phyloP scores from a whole-genome alignment of 371 early-diverging fungal species.

The Lichtheimia ramosa region DNA sequence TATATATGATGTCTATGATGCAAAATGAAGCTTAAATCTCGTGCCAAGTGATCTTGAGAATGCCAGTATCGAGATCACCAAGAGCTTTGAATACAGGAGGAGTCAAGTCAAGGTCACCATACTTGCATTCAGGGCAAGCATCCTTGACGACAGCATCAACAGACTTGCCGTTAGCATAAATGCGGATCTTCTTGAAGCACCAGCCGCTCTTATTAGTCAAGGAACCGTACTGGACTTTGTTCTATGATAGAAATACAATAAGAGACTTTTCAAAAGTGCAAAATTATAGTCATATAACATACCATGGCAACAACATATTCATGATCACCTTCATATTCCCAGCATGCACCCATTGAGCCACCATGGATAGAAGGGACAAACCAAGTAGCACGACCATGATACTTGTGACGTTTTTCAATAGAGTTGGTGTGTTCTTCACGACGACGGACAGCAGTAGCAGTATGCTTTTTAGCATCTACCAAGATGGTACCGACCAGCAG shows the following conservation, averaged over 20 bases:
- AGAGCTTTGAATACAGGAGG: conserved; percentile 20
- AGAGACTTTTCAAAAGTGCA: not conserved
- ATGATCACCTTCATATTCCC: conserved; percentile 21
- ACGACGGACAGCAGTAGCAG: too few relatives aligned
- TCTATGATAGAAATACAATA: conserved; percentile 11
- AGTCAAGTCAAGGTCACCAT: conserved; percentile 29
- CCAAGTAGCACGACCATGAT: conserved; percentile 18
- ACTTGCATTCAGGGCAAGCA: conserved; percentile 31
- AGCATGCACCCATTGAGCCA: conserved; percentile 28
- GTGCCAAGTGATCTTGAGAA: conserved; percentile 27
- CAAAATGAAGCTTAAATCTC: conserved; percentile 7
- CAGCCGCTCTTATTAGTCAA: conserved; percentile 23
- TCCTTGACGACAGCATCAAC: conserved; percentile 26
- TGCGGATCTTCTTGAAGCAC: conserved; percentile 28
- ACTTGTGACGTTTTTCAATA: not conserved
- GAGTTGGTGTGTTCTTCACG: too few relatives aligned
- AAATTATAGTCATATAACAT: not conserved
- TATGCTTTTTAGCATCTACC: too few relatives aligned
- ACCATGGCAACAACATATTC: conserved; percentile 31
- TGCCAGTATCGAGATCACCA: conserved; percentile 20
- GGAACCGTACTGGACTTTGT: conserved; percentile 21
- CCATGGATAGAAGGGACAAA: conserved; percentile 31
- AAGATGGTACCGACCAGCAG: too few relatives aligned
- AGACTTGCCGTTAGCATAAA: conserved; percentile 16
- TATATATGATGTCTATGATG: too few relatives aligned